These are phyloP conservation scores for Coniferiporia weirii DNA, from an alignment of 1,284 basidiomycete genomes.

Conservation along the genomic window DNA sequence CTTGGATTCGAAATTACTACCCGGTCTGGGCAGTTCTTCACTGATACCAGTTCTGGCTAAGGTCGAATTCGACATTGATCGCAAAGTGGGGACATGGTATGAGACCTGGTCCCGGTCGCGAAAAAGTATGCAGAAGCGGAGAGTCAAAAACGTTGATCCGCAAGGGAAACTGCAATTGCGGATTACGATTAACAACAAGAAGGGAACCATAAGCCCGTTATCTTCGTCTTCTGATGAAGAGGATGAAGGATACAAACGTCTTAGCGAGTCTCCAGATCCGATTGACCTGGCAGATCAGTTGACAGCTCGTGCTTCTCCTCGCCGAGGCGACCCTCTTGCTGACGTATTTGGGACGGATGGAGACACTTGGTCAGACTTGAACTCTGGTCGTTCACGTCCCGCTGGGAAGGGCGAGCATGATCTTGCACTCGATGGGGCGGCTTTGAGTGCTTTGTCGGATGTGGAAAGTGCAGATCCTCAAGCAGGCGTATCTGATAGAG, in stretches of 20 bases:
- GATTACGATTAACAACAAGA: conserved; percentile 16
- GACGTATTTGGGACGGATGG: conserved; percentile 55
- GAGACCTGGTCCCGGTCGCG: conserved; percentile 70
- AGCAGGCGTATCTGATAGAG: conserved; percentile 28
- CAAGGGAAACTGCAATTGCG: conserved; percentile 19
- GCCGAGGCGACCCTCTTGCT: conserved; percentile 34
- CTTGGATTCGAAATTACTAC: conserved; percentile 51
- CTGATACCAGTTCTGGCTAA: conserved; percentile 80
- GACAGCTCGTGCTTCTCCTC: conserved; percentile 12
- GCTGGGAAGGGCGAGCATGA: conserved; percentile 22
- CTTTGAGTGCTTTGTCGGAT: conserved; percentile 37
- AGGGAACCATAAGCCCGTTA: conserved; percentile 5
- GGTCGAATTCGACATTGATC: conserved; percentile 84
- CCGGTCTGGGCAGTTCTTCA: conserved; percentile 56
- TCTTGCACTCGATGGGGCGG: conserved; percentile 47
- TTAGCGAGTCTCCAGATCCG: conserved; percentile 31
- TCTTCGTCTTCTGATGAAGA: conserved; percentile 13
- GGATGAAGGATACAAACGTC: conserved; percentile 30
- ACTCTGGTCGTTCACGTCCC: conserved; percentile 40
- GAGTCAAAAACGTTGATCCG: conserved; percentile 22
- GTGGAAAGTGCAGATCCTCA: conserved; percentile 24
- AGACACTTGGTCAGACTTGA: conserved; percentile 57
- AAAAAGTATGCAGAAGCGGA: conserved; percentile 25
- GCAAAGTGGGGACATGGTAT: conserved; percentile 67
- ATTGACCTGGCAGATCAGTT: conserved; percentile 19